A percentile compares a stretch with the other conserved stretches of the same genome.
These are phyloP conservation scores for Blastobotrys robertii DNA, from an alignment of 805 yeast species.

Conservation along the genomic window DNA sequence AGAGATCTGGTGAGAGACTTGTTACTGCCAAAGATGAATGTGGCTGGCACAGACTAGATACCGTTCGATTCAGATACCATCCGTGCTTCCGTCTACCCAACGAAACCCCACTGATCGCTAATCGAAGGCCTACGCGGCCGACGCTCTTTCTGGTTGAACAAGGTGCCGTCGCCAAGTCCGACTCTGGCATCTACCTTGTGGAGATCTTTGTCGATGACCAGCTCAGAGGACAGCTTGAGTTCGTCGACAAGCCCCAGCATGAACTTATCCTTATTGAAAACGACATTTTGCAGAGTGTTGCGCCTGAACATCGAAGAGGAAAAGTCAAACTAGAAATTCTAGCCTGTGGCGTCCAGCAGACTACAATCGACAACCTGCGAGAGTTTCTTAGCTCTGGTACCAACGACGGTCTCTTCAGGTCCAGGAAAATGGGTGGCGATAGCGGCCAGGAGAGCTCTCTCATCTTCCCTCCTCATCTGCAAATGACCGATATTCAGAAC, in stretches of 20 bases:
- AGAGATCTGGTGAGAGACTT: conserved; percentile 28
- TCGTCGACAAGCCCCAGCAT: conserved; percentile 49
- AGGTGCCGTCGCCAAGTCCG: conserved; percentile 41
- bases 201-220: conserved; percentile 55
- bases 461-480: conserved; percentile 22
- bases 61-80: conserved; percentile 68
- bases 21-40: conserved; percentile 53
- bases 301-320: conserved; percentile 25
- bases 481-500: conserved; percentile 26
- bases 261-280: conserved; percentile 41
- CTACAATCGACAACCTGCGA: conserved; percentile 44
- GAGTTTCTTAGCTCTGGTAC: conserved; percentile 4
- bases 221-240: conserved; percentile 53
- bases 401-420: conserved; percentile 5
- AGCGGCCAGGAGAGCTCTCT: conserved; percentile 23
- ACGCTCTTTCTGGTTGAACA: conserved; percentile 37
- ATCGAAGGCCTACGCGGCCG: conserved; percentile 30
- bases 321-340: conserved; percentile 44
- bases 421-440: conserved; percentile 16
- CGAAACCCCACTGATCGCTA: conserved; percentile 32
- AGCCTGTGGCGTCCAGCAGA: conserved; percentile 52
- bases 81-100: conserved; percentile 66
- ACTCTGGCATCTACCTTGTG: conserved; percentile 62
- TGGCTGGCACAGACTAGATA: conserved; percentile 79
- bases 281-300: conserved; percentile 33